Base-by-base conservation (phyloP, 2,329 filamentous ascomycete species). In the Zymoseptoria crescenta region DNA sequence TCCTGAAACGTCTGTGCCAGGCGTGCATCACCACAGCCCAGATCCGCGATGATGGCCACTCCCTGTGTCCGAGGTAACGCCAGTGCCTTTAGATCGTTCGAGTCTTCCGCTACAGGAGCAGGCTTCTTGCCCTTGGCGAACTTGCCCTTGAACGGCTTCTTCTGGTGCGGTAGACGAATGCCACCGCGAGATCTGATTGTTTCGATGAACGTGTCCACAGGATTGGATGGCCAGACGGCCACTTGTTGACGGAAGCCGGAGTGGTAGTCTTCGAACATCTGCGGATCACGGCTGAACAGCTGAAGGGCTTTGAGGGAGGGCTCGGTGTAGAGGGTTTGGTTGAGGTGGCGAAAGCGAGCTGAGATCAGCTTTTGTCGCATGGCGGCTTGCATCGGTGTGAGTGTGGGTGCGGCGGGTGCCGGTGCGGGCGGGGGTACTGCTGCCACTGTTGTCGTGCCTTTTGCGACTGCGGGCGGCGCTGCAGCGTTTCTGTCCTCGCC, bases 201-300 rank as follows among this genome's bases (percentile, higher is more conserved):
- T 28, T 77, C 72, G 64, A 96, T 86, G 76, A 96, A 97, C 59
- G 83, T 84, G 73, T 96, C 89, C 52, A 99, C 91, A 0, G 94
- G 94, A 75, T 99, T 99, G 71, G 93, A 89, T 7, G 94, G 94
- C 94, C 94, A 99, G 2, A 92, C 88, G 70, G 90, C 87, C 60
- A 97, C 94, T 77, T 99, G 94, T 56, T 92, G 89, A 1, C 92
- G 88, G 81, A 99, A 99, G 35, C 94, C 94, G 62, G 91, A 87
- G 76, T 99, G 94, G 75, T 99, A 99, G 76, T 97, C 92, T 66
- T 85, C 82, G 76, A 97, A 99, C 82, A 97, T 92, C 71, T 96
- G 90, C 0, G 94, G 94, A 54, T 89, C 90, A 35, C 88, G 80
- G 55, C 84, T 80, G 78, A 99, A 97, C 24, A 97, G 84, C 55